Base-by-base conservation (phyloP, 1,284 basidiomycete genomes). In the Marasmius tenuissimus region DNA sequence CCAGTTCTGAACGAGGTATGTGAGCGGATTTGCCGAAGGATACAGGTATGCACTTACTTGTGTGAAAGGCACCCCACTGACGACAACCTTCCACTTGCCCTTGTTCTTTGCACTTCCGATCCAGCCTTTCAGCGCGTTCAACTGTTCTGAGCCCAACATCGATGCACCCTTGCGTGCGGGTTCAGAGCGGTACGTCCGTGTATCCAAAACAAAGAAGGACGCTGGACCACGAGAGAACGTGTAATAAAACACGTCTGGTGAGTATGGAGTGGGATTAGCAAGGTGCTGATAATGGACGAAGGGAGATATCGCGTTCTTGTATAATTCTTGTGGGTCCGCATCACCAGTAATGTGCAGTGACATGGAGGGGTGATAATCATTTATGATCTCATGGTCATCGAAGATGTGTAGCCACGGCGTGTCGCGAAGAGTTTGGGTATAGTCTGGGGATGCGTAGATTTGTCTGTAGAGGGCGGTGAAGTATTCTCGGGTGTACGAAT, bases 181-280 rank as follows among this genome's bases (percentile, higher is more conserved):
- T n/a, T 37, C 34, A 33, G 16, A 27, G n/a, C 59, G 50, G 18
- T 53, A 42, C 3, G 39, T 37, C 33, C 59, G 51, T 18, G 59
- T 60, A 39, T 60, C 59, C 22, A 60, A 33, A 6, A 60, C 52
- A 40, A 60, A 60, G 27, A 60, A 60, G n/a, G 59, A 54, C 14
- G 59, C 59, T 22, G 53, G 37, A 20, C 59, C 59, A 27, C 59
- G 50, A 20, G 14, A 22, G 53, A 55, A 60, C 11, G 59, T 54
- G 22, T 53, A 54, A 35, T 55, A 60, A n/a, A 34, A 49, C 22
- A 35, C 45, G 35, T 34, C 33, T n/a, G 20, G 12, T 12, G 34
- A 20, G 18, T 14, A n/a, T 11, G 45, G 45, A 48, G 57, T 12
- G 12, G 57, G 57, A 35, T 58, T 58, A 14, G 45, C 57, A 10